phyloP scores from a whole-genome alignment of 2,329 filamentous ascomycete species.

The Arthrobotrys sinensis region DNA sequence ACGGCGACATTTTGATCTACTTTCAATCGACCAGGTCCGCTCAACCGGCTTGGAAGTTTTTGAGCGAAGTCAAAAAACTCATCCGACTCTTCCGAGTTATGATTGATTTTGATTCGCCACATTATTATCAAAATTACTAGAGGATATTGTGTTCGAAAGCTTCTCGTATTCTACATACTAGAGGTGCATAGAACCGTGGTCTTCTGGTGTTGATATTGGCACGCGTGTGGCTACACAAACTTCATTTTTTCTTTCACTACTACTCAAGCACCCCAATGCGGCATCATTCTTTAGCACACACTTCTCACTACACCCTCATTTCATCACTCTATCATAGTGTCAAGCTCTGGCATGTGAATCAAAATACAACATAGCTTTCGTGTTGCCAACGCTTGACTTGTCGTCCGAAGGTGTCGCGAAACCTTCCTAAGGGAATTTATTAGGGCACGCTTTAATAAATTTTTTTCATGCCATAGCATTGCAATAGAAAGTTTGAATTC shows the following conservation, averaged over 20 bases:
- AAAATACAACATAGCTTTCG: slow-evolving; percentile 23
- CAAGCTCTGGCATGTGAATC: neutral
- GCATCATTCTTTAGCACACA: neutral
- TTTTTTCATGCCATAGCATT: no score
- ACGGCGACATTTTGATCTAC: slow-evolving; percentile 46
- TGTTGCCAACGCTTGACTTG: neutral
- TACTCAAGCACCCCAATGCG: neutral
- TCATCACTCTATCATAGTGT: neutral
- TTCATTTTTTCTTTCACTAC: neutral
- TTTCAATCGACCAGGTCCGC: slow-evolving; percentile 28
- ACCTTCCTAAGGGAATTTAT: neutral
- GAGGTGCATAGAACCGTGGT: neutral
- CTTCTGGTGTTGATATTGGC: no score
- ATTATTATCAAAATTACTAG: neutral
- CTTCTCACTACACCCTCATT: neutral
- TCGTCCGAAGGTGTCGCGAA: neutral
- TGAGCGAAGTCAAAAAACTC: slow-evolving; percentile 34
- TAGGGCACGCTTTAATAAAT: neutral
- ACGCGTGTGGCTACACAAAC: no score
- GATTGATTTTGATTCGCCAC: slow-evolving; percentile 3
- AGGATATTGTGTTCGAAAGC: neutral
- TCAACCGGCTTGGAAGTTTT: slow-evolving; percentile 35
- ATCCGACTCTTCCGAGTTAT: slow-evolving; percentile 24
- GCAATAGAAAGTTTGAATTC: no score
- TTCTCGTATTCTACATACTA: neutral